Evolutionary conservation across 2,329 filamentous ascomycete genomes (phyloP).

Genomic region (Aspergillus chevalieri): DNA sequence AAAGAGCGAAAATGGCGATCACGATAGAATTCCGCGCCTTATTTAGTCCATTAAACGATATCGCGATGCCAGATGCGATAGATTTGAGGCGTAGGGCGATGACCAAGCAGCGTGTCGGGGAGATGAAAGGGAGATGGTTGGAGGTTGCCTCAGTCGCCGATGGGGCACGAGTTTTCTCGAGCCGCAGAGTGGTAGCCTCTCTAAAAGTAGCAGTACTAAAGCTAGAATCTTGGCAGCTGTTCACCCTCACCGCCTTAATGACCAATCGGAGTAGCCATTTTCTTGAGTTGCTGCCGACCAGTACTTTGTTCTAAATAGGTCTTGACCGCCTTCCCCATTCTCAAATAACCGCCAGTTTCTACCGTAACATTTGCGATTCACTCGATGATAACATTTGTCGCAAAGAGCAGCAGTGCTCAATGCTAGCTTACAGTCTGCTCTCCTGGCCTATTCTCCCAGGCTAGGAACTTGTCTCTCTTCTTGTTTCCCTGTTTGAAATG

Average conservation of each 20-base stretch:
- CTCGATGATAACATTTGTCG: slow-evolving; percentile 2
- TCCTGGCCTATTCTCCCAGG: slow-evolving; percentile 20
- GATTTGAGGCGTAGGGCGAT: slow-evolving; percentile 27
- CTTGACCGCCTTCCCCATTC: slow-evolving; percentile 17
- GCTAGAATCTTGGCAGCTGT: neutral
- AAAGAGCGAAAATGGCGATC: slow-evolving; percentile 21
- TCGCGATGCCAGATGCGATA: slow-evolving; percentile 40
- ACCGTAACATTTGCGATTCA: slow-evolving; percentile 2
- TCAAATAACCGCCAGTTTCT: neutral
- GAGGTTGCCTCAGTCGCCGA: slow-evolving; percentile 35
- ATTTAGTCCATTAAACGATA: slow-evolving; percentile 25
- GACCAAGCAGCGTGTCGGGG: slow-evolving; percentile 24
- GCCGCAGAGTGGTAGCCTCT: slow-evolving; percentile 19
- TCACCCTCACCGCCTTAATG: neutral
- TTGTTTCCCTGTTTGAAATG: neutral
- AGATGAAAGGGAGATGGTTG: slow-evolving; percentile 38
- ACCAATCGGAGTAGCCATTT: slow-evolving; percentile 3
- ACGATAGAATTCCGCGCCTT: slow-evolving; percentile 22
- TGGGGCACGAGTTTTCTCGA: slow-evolving; percentile 38
- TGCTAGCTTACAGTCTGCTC: slow-evolving; percentile 15
- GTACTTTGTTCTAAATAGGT: slow-evolving; percentile 11
- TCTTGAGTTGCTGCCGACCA: neutral
- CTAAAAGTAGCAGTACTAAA: slow-evolving; percentile 12
- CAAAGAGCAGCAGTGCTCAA: slow-evolving; percentile 13
- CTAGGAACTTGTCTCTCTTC: slow-evolving; percentile 10